These are phyloP conservation scores for Oemleria cerasiformis DNA, from an alignment of 306 rosid genomes.

Conservation along the genomic window DNA sequence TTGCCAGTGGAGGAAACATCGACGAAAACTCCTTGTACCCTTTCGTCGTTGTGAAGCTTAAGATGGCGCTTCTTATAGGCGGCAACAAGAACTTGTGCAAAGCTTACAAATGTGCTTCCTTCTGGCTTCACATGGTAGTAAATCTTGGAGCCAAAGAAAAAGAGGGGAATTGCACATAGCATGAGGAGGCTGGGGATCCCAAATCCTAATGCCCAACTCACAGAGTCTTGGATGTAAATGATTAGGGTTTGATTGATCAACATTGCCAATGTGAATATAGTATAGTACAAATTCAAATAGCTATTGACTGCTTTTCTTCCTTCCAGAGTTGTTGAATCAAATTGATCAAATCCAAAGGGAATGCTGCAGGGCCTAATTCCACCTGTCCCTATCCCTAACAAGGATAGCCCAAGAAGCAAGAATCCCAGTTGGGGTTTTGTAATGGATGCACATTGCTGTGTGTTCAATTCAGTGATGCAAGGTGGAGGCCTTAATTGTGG, in stretches of 20 bases:
- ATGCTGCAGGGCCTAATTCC: conserved; percentile 85
- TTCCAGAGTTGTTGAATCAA: conserved; percentile 53
- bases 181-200: conserved; percentile 56
- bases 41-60: conserved; percentile 27
- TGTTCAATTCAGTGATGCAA: conserved; percentile 29
- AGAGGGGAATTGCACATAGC: conserved; percentile 46
- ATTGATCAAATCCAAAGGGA: conserved; percentile 85
- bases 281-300: conserved; percentile 74
- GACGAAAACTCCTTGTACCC: conserved; percentile 26
- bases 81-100: conserved; percentile 52
- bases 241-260: conserved; percentile 46
- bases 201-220: conserved; percentile 85
- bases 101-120: conserved; percentile 57
- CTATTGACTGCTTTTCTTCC: conserved; percentile 62
- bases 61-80: conserved; percentile 59
- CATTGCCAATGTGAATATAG: conserved; percentile 33
- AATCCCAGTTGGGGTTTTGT: conserved; percentile 31
- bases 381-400: conserved; percentile 55
- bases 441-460: conserved; percentile 36
- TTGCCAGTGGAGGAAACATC: conserved; percentile 50
- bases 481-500: conserved; percentile 50
- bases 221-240: conserved; percentile 64
- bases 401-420: conserved; percentile 43
- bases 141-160: conserved; percentile 44
- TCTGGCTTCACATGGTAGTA: conserved; percentile 47